Evolutionary conservation across 371 early-diverging fungal genomes (phyloP).

Genomic region (Circinella minor): DNA sequence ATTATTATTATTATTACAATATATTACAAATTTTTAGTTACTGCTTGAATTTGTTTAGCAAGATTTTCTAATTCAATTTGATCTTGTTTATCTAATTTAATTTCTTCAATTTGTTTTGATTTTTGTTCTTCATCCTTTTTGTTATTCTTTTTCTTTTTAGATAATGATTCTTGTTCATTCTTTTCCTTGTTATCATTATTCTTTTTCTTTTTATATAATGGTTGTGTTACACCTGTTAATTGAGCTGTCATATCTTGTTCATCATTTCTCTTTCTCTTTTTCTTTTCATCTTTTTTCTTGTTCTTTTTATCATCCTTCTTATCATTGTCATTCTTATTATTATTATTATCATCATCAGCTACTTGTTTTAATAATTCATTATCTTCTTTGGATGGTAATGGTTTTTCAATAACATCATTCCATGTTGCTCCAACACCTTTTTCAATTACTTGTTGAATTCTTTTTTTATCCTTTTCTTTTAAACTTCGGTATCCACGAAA

Average conservation of each 20-base stretch:
- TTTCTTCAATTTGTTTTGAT: neutral
- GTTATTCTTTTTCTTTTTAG: conserved; percentile 4
- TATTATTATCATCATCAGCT: neutral
- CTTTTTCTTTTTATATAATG: neutral
- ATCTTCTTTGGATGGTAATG: conserved; percentile 17
- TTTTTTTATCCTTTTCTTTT: conserved; percentile 47
- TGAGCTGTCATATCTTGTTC: conserved; percentile 13
- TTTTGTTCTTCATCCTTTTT: neutral
- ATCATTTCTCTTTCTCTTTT: conserved; percentile 34
- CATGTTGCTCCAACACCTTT: conserved; percentile 51
- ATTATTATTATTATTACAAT: neutral
- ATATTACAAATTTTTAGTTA: conserved; percentile 1
- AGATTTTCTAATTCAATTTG: conserved; percentile 16
- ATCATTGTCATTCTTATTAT: conserved; percentile 1
- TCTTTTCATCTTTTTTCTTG: conserved; percentile 36
- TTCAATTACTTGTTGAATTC: conserved; percentile 50
- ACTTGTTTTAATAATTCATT: conserved; percentile 16
- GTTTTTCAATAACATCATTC: conserved; percentile 32
- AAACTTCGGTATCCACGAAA: conserved; percentile 43
- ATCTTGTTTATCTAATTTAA: conserved; percentile 8
- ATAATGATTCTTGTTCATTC: no score
- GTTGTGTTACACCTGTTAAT: conserved; percentile 12
- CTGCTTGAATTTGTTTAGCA: conserved; percentile 17
- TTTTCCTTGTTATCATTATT: no score
- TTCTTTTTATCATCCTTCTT: conserved; percentile 35